Evolutionary conservation across 208 protist species (phyloP).

Genomic region (Zelonia costaricensis): DNA sequence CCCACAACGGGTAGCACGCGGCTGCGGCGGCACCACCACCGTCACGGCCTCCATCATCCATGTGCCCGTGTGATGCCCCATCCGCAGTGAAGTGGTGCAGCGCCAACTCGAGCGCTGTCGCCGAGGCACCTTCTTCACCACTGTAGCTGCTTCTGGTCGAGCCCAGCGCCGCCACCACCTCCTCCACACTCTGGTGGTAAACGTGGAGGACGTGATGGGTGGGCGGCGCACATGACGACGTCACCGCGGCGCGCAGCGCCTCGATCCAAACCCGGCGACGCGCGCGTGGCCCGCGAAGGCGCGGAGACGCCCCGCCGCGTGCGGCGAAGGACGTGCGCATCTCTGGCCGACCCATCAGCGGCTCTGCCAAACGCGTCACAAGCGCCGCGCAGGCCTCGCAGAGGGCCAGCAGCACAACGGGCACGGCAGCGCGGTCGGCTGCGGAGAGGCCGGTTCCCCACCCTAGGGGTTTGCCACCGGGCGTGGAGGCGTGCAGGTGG

Average conservation of each 20-base stretch:
- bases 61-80: too few relatives aligned
- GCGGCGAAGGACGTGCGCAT: neutral
- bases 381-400: conserved; percentile 36
- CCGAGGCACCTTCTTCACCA: too few relatives aligned
- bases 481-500: neutral
- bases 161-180: neutral
- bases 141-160: too few relatives aligned
- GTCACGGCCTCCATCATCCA: too few relatives aligned
- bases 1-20: neutral
- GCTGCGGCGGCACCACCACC: too few relatives aligned
- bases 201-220: conserved; percentile 29
- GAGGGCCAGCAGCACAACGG: conserved; percentile 33
- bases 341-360: conserved; percentile 5
- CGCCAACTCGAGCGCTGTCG: too few relatives aligned
- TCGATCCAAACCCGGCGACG: conserved; percentile 37
- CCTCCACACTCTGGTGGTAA: conserved; percentile 8
- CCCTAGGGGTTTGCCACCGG: neutral
- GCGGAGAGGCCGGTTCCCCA: neutral
- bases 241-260: conserved; percentile 24
- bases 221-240: neutral
- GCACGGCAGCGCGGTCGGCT: conserved; percentile 11
- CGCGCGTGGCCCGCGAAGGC: conserved; percentile 19
- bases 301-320: neutral
- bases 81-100: conserved; percentile 1
- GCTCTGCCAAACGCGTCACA: conserved; percentile 27